Base-by-base conservation (phyloP, 1,284 basidiomycete genomes). In the Cronartium quercuum region DNA sequence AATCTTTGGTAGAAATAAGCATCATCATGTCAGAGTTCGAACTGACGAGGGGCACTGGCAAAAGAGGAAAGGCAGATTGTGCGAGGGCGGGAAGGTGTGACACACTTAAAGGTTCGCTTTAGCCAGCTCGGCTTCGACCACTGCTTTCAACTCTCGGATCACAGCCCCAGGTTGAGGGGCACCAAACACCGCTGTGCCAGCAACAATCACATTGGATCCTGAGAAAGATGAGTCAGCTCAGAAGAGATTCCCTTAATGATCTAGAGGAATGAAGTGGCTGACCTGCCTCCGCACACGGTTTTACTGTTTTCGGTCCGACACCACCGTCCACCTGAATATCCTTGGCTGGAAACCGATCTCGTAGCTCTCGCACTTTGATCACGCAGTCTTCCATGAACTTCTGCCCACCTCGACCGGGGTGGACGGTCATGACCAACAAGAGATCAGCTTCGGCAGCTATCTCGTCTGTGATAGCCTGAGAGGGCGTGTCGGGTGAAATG, bases 271-370 rank as follows among this genome's bases (percentile, higher is more conserved):
- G 2, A 41, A 42, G 29, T 4, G 21, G 66, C 68, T 51, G 78
- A 90, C 93, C 94, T 61, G 95, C 95, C 77, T 92, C 84, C 1
- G 95, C 94, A 80, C 96, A 98, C 70, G 86, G 85, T 79, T 88
- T 90, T 76, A 97, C 88, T 10, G 94, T 98, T 79, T 90, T 90
- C 6, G 92, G 91, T 5, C 92, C 91, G 18, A 99, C 91, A 47
- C 96, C 96, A 47, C 96, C 96, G 82, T 99, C 96, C 68, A 99
- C 96, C 83, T 99, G 88, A 77, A 99, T 96, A 81, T 98, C 91
- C n/a, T 75, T 75, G 75, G 90, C 85, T 3, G 93, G 93, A 84
- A 96, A 98, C 35, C 94, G 88, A 21, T 86, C 85, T 21, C 96
- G 89, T 68, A 99, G 88, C 80, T 98, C 92, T 18, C 38, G 41